These are phyloP conservation scores for Termitomyces heimii DNA, from an alignment of 768 basidiomycete genomes.

Conservation along the genomic window DNA sequence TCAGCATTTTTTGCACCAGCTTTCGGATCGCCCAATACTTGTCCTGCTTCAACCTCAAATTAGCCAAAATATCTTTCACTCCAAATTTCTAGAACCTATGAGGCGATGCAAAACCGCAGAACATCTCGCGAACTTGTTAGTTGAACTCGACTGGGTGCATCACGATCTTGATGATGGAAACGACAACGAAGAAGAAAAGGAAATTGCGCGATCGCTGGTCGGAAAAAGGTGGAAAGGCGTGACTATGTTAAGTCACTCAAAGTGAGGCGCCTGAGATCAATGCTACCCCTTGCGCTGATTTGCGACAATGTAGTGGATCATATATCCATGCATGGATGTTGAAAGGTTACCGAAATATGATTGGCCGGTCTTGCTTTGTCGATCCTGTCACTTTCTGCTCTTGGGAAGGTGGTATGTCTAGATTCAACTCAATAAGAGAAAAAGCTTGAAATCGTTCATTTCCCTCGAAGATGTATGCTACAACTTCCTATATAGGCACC, in stretches of 20 bases:
- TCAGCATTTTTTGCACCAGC: conserved; percentile 44
- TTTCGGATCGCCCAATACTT: conserved; percentile 68
- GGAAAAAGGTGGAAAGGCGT: conserved; percentile 44
- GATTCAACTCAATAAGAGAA: neutral
- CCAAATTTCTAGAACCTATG: conserved; percentile 65
- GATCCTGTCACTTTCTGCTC: conserved; percentile 89
- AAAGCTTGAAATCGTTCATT: neutral
- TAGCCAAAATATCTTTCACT: conserved; percentile 81
- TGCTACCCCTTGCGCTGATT: neutral
- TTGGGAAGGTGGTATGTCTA: conserved; percentile 82
- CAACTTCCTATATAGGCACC: conserved; percentile 79
- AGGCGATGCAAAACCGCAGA: conserved; percentile 53
- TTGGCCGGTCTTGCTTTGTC: conserved; percentile 78
- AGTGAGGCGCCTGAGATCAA: conserved; percentile 38
- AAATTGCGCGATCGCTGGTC: conserved; percentile 14
- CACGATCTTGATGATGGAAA: conserved; percentile 14
- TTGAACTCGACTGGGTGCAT: conserved; percentile 59
- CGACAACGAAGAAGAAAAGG: conserved; percentile 22
- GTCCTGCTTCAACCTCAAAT: conserved; percentile 79
- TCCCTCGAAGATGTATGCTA: conserved; percentile 68
- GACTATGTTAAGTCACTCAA: conserved; percentile 83
- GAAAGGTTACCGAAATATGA: conserved; percentile 66
- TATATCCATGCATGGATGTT: conserved; percentile 88
- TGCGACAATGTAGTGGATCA: conserved; percentile 46
- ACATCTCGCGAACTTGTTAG: conserved; percentile 50